phyloP scores from a whole-genome alignment of 768 basidiomycete genomes.

The Pleurotus salmoneostramineus region DNA sequence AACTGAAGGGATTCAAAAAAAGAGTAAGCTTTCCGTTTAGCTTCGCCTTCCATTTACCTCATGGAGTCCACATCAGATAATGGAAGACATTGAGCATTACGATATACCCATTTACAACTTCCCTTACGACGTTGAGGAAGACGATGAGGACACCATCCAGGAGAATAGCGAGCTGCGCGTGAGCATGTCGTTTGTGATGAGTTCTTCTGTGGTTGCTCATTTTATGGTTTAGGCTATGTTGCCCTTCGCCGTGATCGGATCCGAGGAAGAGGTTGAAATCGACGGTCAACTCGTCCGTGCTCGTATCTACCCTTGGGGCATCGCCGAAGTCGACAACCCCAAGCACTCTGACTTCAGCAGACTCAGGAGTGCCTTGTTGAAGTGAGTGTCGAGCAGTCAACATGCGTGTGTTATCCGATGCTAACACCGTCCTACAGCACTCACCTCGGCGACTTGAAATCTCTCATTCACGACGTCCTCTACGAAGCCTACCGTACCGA shows the following conservation, averaged over 20 bases:
- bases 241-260: slow-evolving; percentile 96
- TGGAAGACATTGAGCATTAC: slow-evolving; percentile 99
- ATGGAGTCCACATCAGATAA: slow-evolving; percentile 54
- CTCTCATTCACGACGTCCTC: slow-evolving; percentile 87
- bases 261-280: slow-evolving; percentile 94
- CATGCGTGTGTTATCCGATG: neutral
- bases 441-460: slow-evolving; percentile 92
- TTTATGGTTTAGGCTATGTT: slow-evolving; percentile 63
- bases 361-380: slow-evolving; percentile 86
- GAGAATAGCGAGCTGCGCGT: slow-evolving; percentile 96
- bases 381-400: slow-evolving; percentile 40
- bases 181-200: slow-evolving; percentile 19
- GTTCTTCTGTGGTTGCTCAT: neutral
- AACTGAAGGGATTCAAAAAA: slow-evolving; percentile 95
- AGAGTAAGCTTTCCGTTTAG: slow-evolving; percentile 43
- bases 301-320: slow-evolving; percentile 96
- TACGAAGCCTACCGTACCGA: slow-evolving; percentile 98
- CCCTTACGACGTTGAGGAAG: slow-evolving; percentile 98
- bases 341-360: slow-evolving; percentile 98
- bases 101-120: slow-evolving; percentile 99
- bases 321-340: slow-evolving; percentile 99
- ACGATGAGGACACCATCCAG: slow-evolving; percentile 97
- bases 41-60: neutral
- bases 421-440: slow-evolving; percentile 51
- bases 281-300: slow-evolving; percentile 90